A percentile compares a stretch with the other conserved stretches of the same genome.
Evolutionary conservation across 2,329 filamentous ascomycete genomes (phyloP).

Genomic region (Venturia effusa): DNA sequence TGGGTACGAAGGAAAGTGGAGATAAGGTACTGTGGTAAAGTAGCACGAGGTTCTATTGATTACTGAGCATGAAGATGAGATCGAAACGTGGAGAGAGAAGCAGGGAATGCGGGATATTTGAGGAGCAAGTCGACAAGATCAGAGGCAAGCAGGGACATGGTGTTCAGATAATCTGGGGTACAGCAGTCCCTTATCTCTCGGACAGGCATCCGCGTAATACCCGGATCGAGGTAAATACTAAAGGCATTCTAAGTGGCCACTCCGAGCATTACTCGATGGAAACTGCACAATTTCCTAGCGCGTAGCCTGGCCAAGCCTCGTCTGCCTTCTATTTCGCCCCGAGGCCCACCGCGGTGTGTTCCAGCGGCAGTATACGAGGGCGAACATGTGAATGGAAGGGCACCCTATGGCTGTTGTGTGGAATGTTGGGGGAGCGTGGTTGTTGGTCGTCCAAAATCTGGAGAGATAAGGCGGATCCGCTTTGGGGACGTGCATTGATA

Average conservation of each 20-base stretch:
- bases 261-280: slow-evolving; percentile 5
- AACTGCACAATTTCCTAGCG: background rate
- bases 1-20: background rate
- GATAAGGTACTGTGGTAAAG: background rate
- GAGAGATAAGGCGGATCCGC: slow-evolving; percentile 1
- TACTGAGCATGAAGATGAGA: background rate
- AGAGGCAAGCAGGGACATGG: background rate
- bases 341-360: background rate
- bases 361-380: background rate
- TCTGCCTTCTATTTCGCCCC: background rate
- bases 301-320: background rate
- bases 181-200: slow-evolving; percentile 5
- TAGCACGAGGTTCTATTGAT: background rate
- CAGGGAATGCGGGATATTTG: slow-evolving; percentile 5
- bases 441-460: background rate
- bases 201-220: background rate
- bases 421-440: background rate
- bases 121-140: background rate
- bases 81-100: background rate
- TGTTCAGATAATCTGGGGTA: slow-evolving; percentile 5
- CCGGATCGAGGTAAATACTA: background rate
- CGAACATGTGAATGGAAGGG: background rate
- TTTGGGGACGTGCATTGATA: background rate
- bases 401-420: background rate
- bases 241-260: background rate